phyloP scores from a whole-genome alignment of 2,329 filamentous ascomycete species.

The Colletotrichum higginsianum region DNA sequence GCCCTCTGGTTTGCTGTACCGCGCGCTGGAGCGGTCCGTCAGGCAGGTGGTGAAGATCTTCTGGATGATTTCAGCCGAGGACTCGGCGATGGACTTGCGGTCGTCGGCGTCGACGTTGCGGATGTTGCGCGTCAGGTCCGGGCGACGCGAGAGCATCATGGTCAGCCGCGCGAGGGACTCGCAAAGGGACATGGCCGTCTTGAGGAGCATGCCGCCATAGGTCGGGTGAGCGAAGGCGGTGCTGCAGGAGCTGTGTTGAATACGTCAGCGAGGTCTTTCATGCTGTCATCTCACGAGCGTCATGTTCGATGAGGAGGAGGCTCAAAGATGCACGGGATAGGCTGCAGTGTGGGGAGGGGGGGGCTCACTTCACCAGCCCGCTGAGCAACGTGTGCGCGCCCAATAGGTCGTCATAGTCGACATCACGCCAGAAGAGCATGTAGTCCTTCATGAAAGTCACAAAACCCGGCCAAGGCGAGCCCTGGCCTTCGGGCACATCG shows the following conservation, averaged over 20 bases:
- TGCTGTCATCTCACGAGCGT: not conserved
- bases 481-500: constrained; percentile 74
- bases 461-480: constrained; percentile 82
- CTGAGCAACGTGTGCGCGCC: constrained; percentile 83
- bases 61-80: constrained; percentile 89
- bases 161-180: constrained; percentile 86
- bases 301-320: not conserved
- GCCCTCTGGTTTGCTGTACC: constrained; percentile 80
- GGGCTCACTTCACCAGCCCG: constrained; percentile 78
- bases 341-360: not conserved
- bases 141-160: constrained; percentile 85
- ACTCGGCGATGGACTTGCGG: constrained; percentile 85
- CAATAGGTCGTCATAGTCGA: constrained; percentile 82
- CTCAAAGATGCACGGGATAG: not conserved
- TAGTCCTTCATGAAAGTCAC: constrained; percentile 86
- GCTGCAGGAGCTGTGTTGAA: constrained; percentile 78
- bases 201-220: constrained; percentile 85
- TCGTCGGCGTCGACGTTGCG: constrained; percentile 75
- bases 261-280: constrained; percentile 9
- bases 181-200: constrained; percentile 86
- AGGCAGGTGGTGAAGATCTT: constrained; percentile 93
- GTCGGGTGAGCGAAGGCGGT: constrained; percentile 85
- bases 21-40: constrained; percentile 80
- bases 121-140: constrained; percentile 81
- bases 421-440: constrained; percentile 84